phyloP scores from a whole-genome alignment of 805 yeast genomes.

The Hanseniaspora nectarophila region DNA sequence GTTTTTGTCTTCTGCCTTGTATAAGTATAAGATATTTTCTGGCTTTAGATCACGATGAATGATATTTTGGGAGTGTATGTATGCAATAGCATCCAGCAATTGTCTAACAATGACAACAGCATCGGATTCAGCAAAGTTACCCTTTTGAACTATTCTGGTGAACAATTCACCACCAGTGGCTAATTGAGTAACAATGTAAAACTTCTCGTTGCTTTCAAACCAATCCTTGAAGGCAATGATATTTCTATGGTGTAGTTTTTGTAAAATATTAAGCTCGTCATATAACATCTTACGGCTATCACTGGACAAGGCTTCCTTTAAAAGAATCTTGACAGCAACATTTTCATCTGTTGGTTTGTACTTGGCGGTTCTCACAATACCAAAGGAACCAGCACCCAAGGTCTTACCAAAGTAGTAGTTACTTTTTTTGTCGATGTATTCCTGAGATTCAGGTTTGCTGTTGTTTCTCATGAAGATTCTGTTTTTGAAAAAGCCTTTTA shows the following conservation, averaged over 20 bases:
- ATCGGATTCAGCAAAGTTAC: slow-evolving; percentile 78
- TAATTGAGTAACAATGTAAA: slow-evolving; percentile 83
- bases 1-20: slow-evolving; percentile 58
- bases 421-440: slow-evolving; percentile 38
- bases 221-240: slow-evolving; percentile 85
- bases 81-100: slow-evolving; percentile 63
- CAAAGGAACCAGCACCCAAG: slow-evolving; percentile 90
- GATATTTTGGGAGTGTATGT: slow-evolving; percentile 62
- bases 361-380: slow-evolving; percentile 75
- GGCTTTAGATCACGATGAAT: slow-evolving; percentile 94
- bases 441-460: slow-evolving; percentile 51
- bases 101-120: slow-evolving; percentile 68
- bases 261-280: slow-evolving; percentile 64
- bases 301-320: slow-evolving; percentile 74
- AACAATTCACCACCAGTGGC: slow-evolving; percentile 95
- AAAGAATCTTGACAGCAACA: slow-evolving; percentile 80
- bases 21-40: slow-evolving; percentile 71
- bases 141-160: slow-evolving; percentile 69
- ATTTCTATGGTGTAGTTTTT: slow-evolving; percentile 63
- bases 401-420: slow-evolving; percentile 70
- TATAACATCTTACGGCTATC: slow-evolving; percentile 45
- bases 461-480: background rate
- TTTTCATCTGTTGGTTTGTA: slow-evolving; percentile 42
- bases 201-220: slow-evolving; percentile 87
- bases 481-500: slow-evolving; percentile 4